Evolutionary conservation across 2,329 filamentous ascomycete genomes (phyloP), one percentile per base, ranked within the genome.

Genomic region (Alternaria solani): DNA sequence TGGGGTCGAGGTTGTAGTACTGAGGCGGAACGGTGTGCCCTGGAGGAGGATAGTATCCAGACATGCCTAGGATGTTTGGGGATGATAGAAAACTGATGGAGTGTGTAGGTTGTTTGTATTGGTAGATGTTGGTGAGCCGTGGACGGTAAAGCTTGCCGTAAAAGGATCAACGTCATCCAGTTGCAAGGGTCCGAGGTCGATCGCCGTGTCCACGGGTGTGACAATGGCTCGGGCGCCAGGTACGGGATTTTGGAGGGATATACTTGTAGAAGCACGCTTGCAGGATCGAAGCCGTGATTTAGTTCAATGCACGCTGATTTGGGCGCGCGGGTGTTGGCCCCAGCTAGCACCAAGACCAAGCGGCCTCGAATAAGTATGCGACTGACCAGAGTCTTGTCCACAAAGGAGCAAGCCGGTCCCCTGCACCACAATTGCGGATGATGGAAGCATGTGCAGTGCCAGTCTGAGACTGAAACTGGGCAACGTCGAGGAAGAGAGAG

Each of bases 151-250:
- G 61, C 52, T 63, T 53, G 65, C 64, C 65, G 67, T 66, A 70
- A 63, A 61, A 65, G 66, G 68, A 75, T 72, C 73, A 77, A 78
- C 75, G 75, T 78, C 76, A 78, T 78, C 66, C 74, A 74, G 62
- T 60, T 66, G 68, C 75, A 76, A 73, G 73, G 74, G 62, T 76
- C 63, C 56, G 55, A 66, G 63, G 73, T 67, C 70, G 75, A 76
- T 77, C 74, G 72, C 67, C 71, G 53, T 64, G 67, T 65, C 42
- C 44, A 61, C 58, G 58, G 58, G 67, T 62, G 64, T 68, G 67
- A 70, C 64, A 70, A 72, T 67, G 62, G 68, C 65, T 68, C 64
- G 61, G 66, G 67, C 67, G 63, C 65, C 69, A 70, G 69, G 69
- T 63, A 73, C 71, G 65, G 67, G 62, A 59, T 43, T 56, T 57